These are phyloP conservation scores for Recurvomyces mirabilis DNA, from an alignment of 495 filamentous ascomycete species.

Conservation along the genomic window DNA sequence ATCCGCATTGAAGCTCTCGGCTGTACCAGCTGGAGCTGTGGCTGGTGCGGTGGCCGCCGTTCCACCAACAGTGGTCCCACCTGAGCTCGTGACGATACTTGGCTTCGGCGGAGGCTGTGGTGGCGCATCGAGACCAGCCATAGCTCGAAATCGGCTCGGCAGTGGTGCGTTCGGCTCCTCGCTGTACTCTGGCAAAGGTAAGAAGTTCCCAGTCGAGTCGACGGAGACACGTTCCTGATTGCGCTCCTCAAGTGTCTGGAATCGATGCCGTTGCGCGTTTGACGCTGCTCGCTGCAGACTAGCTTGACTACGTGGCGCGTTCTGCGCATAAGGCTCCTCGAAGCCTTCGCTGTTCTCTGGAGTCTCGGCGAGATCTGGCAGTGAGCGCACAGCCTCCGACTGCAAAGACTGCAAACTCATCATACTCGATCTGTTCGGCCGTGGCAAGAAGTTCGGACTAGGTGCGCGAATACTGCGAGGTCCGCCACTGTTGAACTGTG, in stretches of 20 bases:
- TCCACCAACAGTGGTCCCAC: background rate
- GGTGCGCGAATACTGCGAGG: slow-evolving; percentile 4
- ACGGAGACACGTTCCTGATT: slow-evolving; percentile 16
- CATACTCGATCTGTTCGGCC: background rate
- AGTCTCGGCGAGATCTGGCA: slow-evolving; percentile 14
- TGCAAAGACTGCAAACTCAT: slow-evolving; percentile 13
- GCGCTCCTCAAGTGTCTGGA: slow-evolving; percentile 18
- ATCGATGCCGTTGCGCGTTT: slow-evolving; percentile 19
- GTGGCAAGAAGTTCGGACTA: slow-evolving; percentile 1
- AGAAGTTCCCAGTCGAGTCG: slow-evolving; percentile 16
- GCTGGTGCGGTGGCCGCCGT: background rate
- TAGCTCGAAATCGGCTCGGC: slow-evolving; percentile 20
- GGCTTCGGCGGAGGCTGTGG: slow-evolving; percentile 8
- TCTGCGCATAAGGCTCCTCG: slow-evolving; percentile 23
- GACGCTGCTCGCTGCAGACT: slow-evolving; percentile 20
- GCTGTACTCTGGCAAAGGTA: slow-evolving; percentile 21
- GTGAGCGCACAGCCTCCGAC: slow-evolving; percentile 8
- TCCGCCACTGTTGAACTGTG: slow-evolving; percentile 7
- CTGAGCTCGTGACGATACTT: slow-evolving; percentile 5
- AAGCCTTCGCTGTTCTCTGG: slow-evolving; percentile 5
- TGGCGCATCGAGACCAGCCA: slow-evolving; percentile 18
- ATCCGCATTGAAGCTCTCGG: slow-evolving; percentile 15
- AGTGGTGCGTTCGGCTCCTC: slow-evolving; percentile 24
- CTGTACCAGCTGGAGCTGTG: slow-evolving; percentile 10
- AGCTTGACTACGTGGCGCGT: slow-evolving; percentile 18